These are phyloP conservation scores for Rubia yunnanensis DNA, from an alignment of 257 asterid species.

Conservation along the genomic window DNA sequence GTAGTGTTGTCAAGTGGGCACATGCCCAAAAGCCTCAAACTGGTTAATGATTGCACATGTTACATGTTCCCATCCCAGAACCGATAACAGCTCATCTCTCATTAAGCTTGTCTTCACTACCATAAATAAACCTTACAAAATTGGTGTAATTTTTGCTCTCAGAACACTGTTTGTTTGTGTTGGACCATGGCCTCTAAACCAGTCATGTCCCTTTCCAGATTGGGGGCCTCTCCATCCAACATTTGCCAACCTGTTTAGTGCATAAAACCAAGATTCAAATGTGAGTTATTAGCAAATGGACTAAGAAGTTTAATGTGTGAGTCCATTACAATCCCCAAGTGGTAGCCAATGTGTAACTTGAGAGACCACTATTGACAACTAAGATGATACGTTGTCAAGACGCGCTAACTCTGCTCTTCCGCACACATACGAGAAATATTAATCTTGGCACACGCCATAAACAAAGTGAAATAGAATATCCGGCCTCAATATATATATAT, in stretches of 20 bases:
- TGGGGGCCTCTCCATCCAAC: constrained; percentile 6
- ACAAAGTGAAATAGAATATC: too few relatives aligned
- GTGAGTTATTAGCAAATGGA: neutral
- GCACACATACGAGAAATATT: too few relatives aligned
- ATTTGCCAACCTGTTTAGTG: constrained; percentile 17
- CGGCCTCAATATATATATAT: too few relatives aligned
- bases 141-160: neutral
- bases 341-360: too few relatives aligned
- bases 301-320: neutral
- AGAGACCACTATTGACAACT: too few relatives aligned
- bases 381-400: too few relatives aligned
- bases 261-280: neutral
- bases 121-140: constrained; percentile 25
- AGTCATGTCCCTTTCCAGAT: constrained; percentile 23
- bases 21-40: constrained; percentile 25
- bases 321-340: too few relatives aligned
- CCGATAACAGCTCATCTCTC: constrained; percentile 49
- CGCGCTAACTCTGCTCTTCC: too few relatives aligned
- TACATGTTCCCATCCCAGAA: constrained; percentile 53
- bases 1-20: constrained; percentile 33
- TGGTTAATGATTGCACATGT: constrained; percentile 66
- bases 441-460: too few relatives aligned
- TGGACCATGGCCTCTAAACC: constrained; percentile 17
- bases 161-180: neutral
- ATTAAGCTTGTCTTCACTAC: constrained; percentile 32